Percentiles rank a stretch among this genome's conserved stretches.
Evolutionary conservation across 2,329 filamentous ascomycete species (phyloP).

Genomic region (Epichloe sp.): DNA sequence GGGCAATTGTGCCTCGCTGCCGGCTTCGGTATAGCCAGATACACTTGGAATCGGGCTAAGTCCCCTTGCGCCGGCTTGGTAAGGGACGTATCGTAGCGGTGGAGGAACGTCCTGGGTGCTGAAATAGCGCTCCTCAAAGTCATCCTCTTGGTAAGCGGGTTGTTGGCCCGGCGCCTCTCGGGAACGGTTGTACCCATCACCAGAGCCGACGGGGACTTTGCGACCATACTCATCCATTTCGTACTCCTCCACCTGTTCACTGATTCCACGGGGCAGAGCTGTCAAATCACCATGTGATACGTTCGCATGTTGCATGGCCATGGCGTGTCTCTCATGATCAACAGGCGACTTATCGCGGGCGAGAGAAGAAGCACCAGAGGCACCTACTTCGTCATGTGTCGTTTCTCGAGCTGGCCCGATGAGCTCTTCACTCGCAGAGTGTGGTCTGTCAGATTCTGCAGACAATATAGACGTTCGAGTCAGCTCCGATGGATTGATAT

Average conservation of each 20-base stretch:
- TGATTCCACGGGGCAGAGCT: conserved; percentile 36
- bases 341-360: conserved; percentile 44
- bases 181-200: conserved; percentile 27
- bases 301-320: conserved; percentile 57
- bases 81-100: conserved; percentile 52
- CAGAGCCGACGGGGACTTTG: conserved; percentile 28
- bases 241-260: conserved; percentile 31
- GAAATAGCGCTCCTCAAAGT: conserved; percentile 35
- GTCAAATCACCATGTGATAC: conserved; percentile 46
- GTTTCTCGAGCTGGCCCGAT: conserved; percentile 33
- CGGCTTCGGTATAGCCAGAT: conserved; percentile 67
- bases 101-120: conserved; percentile 50
- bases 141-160: conserved; percentile 27
- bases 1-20: conserved; percentile 42
- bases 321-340: conserved; percentile 38
- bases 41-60: conserved; percentile 88
- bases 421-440: conserved; percentile 51
- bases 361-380: conserved; percentile 48
- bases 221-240: conserved; percentile 34
- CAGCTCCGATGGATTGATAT: conserved; percentile 72
- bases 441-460: conserved; percentile 60
- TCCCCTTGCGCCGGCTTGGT: conserved; percentile 55
- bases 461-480: conserved; percentile 81
- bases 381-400: conserved; percentile 47
- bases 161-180: conserved; percentile 16